Evolutionary conservation across 331 rosid genomes (phyloP).

Genomic region (Malus hybrid): DNA sequence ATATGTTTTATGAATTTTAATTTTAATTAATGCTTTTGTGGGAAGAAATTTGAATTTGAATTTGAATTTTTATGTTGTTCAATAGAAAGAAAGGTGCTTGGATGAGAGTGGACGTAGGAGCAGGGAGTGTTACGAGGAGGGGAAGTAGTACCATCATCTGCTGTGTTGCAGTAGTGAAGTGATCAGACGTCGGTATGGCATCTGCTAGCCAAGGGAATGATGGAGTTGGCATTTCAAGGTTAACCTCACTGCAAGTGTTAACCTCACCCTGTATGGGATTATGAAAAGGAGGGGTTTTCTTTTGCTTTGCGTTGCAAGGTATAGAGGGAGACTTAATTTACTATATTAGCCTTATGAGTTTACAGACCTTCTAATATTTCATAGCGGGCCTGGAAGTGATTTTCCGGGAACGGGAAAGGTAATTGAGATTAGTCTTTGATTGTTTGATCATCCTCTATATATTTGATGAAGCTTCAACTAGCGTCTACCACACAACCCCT

Average conservation of each 20-base stretch:
- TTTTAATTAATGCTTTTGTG: neutral
- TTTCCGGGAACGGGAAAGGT: too few relatives aligned
- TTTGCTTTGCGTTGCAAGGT: too few relatives aligned
- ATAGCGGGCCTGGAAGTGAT: too few relatives aligned
- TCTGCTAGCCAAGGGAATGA: conserved; percentile 85
- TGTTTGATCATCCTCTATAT: too few relatives aligned
- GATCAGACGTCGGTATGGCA: conserved; percentile 42
- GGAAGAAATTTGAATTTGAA: neutral
- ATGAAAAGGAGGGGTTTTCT: too few relatives aligned
- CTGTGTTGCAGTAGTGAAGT: neutral
- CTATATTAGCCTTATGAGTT: too few relatives aligned
- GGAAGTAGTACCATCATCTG: conserved; percentile 14
- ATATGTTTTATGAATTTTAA: neutral
- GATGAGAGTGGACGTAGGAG: conserved; percentile 27
- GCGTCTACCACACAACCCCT: too few relatives aligned
- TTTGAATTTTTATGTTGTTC: conserved; percentile 5
- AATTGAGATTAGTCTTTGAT: too few relatives aligned
- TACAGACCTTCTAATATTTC: too few relatives aligned
- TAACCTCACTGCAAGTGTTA: too few relatives aligned
- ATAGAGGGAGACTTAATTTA: too few relatives aligned
- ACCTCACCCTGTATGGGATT: conserved; percentile 23
- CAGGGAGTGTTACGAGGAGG: conserved; percentile 6
- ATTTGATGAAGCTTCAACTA: too few relatives aligned
- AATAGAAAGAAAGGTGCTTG: conserved; percentile 27
- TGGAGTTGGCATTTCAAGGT: conserved; percentile 76